Percentiles rank a stretch among this genome's conserved stretches.
These are phyloP conservation scores for Ustilago sp. DNA, from an alignment of 1,284 basidiomycete species.

Conservation along the genomic window DNA sequence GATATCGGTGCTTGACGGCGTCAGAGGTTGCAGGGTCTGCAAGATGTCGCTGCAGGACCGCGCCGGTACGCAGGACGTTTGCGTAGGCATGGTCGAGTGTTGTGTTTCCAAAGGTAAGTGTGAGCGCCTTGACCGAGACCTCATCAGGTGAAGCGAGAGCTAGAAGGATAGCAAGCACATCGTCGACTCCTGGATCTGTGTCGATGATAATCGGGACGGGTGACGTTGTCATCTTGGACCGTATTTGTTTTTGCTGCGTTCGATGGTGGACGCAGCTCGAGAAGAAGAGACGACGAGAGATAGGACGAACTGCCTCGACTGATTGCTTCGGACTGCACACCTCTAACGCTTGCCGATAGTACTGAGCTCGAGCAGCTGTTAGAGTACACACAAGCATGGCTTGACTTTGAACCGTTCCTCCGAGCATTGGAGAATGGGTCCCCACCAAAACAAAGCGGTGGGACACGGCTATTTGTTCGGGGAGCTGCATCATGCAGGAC, in stretches of 20 bases:
- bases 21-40: conserved; percentile 72
- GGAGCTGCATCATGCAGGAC: no score
- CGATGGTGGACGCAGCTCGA: neutral
- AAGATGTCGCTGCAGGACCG: conserved; percentile 78
- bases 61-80: conserved; percentile 76
- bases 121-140: conserved; percentile 73
- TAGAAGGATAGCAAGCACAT: conserved; percentile 78
- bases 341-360: neutral
- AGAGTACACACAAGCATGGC: neutral
- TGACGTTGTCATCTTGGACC: conserved; percentile 4
- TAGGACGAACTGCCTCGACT: neutral
- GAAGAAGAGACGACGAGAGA: neutral
- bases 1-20: conserved; percentile 68
- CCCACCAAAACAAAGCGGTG: conserved; percentile 1
- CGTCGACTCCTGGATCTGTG: conserved; percentile 81
- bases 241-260: neutral
- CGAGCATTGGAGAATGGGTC: conserved; percentile 11
- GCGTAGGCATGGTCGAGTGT: conserved; percentile 70
- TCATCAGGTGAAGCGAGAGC: conserved; percentile 58
- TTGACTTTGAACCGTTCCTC: neutral
- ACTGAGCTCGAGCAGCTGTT: neutral
- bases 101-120: conserved; percentile 74
- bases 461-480: conserved; percentile 23
- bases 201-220: conserved; percentile 54
- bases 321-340: neutral